Conservation (phyloP, 345 rosid genomes). For the Populus deltoides region DNA sequence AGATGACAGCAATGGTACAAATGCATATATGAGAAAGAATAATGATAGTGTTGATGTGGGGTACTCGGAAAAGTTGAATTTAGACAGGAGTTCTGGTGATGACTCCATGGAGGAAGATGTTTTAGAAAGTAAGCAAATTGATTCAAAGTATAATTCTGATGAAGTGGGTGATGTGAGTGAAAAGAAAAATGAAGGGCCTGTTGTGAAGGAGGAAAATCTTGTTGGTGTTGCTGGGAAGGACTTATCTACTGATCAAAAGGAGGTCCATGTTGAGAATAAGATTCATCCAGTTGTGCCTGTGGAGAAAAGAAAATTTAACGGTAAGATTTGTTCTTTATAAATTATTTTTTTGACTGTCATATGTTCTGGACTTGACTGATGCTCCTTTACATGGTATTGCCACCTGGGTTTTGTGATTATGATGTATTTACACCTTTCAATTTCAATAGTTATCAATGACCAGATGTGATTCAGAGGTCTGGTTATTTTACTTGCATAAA, state of each 20-base stretch:
- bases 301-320: slow-evolving; percentile 80
- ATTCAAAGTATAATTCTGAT: slow-evolving; percentile 56
- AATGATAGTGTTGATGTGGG: slow-evolving; percentile 63
- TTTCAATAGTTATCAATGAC: not conserved
- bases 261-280: slow-evolving; percentile 35
- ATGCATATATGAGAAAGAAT: slow-evolving; percentile 63
- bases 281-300: slow-evolving; percentile 34
- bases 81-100: slow-evolving; percentile 97
- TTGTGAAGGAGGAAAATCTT: slow-evolving; percentile 43
- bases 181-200: slow-evolving; percentile 36
- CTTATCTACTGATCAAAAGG: slow-evolving; percentile 38
- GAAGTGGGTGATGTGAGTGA: slow-evolving; percentile 52
- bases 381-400: not conserved
- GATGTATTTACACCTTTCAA: not conserved
- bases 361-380: not conserved
- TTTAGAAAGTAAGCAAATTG: slow-evolving; percentile 67
- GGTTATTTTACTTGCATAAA: not conserved
- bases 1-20: slow-evolving; percentile 59
- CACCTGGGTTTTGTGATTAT: not conserved
- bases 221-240: slow-evolving; percentile 48
- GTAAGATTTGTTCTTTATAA: slow-evolving; percentile 34
- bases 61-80: slow-evolving; percentile 82
- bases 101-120: slow-evolving; percentile 94
- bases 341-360: not conserved
- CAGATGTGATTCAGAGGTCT: not conserved